Evolutionary conservation across 441 rosid species (phyloP), one percentile per base, ranked within the genome.

Genomic region (Breynia disticha): DNA sequence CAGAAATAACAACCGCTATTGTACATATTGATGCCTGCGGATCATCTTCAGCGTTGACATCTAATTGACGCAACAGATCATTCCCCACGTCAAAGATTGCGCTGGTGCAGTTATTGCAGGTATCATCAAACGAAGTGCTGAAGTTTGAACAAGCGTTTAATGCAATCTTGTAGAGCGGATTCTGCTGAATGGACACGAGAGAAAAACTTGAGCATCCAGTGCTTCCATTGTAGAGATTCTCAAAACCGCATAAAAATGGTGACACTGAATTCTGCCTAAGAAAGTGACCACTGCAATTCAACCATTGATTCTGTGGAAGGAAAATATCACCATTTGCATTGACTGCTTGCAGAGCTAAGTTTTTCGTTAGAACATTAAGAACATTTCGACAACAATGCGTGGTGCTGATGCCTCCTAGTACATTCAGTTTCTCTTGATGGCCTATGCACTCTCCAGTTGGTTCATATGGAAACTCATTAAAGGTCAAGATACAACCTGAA

Each of bases 351-450:
- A 16, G 53, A 0, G 83, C 90, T 9, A 80, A 56, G 51, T 57
- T 67, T 53, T 61, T 65, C 15, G 79, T 61, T 13, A 83, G 59
- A 57, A 48, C 65, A 13, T 62, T 54, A 46, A 80, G 78, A 38
- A 79, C 81, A 45, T 76, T 63, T 57, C 65, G 48, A 39, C 90
- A 83, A 58, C 87, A 80, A 22, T 71, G 61, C 1, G 69, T 70
- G 7, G 85, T 75, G 45, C 68, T 20, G 13, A 71, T 41, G 55
- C 53, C 56, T 41, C 55, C 69, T 75, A 75, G 77, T 22, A 48
- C 56, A 16, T 8, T 58, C 21, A 71, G 44, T 48, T 69, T 64
- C 57, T 60, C 61, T 22, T 70, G 59, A 16, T 24, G 2, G 8
- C 63, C 57, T 14, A 72, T 7, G 72, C 85, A 80, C 16, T 72